phyloP scores from a whole-genome alignment of 805 yeast genomes.

The Kuraishia capsulata region DNA sequence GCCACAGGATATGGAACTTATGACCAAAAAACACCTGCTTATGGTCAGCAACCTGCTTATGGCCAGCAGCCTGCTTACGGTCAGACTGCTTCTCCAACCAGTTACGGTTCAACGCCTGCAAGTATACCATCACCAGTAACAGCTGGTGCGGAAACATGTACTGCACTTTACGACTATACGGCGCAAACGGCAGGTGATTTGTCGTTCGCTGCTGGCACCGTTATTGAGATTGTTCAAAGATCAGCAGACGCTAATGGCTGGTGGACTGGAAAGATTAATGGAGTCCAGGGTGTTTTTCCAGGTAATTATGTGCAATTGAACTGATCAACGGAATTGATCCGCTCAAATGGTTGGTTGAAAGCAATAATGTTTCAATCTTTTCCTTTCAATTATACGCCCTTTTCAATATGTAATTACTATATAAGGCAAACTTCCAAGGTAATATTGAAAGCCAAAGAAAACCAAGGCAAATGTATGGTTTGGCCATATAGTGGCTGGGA shows the following conservation, averaged over 20 bases:
- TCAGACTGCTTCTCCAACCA: conserved; percentile 14
- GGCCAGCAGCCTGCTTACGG: conserved; percentile 14
- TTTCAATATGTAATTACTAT: too few relatives aligned
- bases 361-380: too few relatives aligned
- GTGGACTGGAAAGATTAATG: conserved; percentile 93
- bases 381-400: neutral
- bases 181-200: conserved; percentile 95
- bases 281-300: conserved; percentile 87
- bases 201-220: conserved; percentile 78
- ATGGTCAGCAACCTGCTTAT: conserved; percentile 14
- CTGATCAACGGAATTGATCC: too few relatives aligned
- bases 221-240: conserved; percentile 74
- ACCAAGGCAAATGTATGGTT: too few relatives aligned
- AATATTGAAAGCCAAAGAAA: too few relatives aligned
- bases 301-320: conserved; percentile 89
- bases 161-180: conserved; percentile 84
- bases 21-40: conserved; percentile 6
- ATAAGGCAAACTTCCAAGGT: too few relatives aligned
- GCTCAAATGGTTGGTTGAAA: too few relatives aligned
- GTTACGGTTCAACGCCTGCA: conserved; percentile 14
- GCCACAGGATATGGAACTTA: conserved; percentile 22
- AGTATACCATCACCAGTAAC: conserved; percentile 25
- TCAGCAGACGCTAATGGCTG: conserved; percentile 85
- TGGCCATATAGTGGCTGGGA: too few relatives aligned
- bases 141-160: conserved; percentile 53